Evolutionary conservation across 495 filamentous ascomycete species (phyloP).

Genomic region (Astrothelium subdiscretum): DNA sequence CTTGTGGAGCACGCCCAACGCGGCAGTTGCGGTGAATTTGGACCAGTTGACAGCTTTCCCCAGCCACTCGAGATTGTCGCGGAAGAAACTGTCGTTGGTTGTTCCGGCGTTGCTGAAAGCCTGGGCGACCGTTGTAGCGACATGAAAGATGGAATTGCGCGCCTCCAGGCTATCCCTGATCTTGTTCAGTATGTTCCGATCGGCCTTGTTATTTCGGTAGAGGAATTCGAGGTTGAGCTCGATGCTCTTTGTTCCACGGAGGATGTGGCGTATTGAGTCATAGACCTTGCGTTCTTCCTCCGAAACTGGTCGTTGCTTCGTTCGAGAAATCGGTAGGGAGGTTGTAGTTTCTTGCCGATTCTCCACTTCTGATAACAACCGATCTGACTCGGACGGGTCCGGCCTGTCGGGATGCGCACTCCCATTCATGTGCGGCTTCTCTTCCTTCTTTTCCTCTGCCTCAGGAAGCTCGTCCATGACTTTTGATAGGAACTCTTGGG

Average conservation of each 20-base stretch:
- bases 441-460: slow-evolving; percentile 35
- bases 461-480: slow-evolving; percentile 69
- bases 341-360: slow-evolving; percentile 13
- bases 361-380: slow-evolving; percentile 24
- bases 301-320: slow-evolving; percentile 20
- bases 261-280: slow-evolving; percentile 70
- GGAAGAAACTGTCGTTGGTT: slow-evolving; percentile 92
- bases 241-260: slow-evolving; percentile 83
- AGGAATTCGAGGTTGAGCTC: slow-evolving; percentile 93
- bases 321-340: slow-evolving; percentile 18
- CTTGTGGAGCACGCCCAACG: slow-evolving; percentile 89
- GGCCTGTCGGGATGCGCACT: slow-evolving; percentile 35
- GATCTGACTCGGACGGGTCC: slow-evolving; percentile 22
- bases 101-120: slow-evolving; percentile 99
- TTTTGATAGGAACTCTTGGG: slow-evolving; percentile 89
- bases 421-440: slow-evolving; percentile 28
- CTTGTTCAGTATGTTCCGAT: slow-evolving; percentile 85
- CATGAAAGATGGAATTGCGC: slow-evolving; percentile 97
- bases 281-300: slow-evolving; percentile 47
- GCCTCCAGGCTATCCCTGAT: slow-evolving; percentile 89
- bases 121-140: slow-evolving; percentile 89
- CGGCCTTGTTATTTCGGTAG: slow-evolving; percentile 83
- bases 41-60: slow-evolving; percentile 99
- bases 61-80: slow-evolving; percentile 95
- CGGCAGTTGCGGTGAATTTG: slow-evolving; percentile 96